phyloP scores from a whole-genome alignment of 1,139 yeast genomes.

The Nakaseomyces delphensis region DNA sequence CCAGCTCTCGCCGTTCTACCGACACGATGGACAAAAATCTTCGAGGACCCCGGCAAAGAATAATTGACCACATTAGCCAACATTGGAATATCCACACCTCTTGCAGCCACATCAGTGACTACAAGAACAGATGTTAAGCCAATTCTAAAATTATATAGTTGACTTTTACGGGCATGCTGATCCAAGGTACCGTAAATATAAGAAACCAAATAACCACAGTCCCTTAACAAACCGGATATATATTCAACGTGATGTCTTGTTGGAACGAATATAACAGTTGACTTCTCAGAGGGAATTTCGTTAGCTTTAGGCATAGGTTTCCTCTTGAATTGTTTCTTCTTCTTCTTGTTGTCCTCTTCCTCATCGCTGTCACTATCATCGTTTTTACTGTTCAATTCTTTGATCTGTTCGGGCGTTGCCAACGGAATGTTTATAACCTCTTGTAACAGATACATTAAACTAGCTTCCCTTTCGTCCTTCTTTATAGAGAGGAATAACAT shows the following conservation, averaged over 20 bases:
- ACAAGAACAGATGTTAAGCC: conserved; percentile 80
- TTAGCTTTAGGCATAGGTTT: conserved; percentile 68
- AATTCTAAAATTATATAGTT: conserved; percentile 71
- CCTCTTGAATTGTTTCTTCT: conserved; percentile 38
- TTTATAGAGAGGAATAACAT: conserved; percentile 81
- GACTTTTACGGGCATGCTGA: conserved; percentile 89
- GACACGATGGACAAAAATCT: conserved; percentile 91
- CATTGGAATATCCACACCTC: conserved; percentile 98
- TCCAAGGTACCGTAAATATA: conserved; percentile 91
- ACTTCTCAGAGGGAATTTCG: conserved; percentile 70
- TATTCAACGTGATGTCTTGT: conserved; percentile 98
- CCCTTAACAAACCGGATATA: conserved; percentile 56
- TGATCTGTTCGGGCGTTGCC: conserved; percentile 58
- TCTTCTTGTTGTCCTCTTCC: conserved; percentile 30
- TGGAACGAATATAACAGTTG: conserved; percentile 92
- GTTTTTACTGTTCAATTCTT: conserved; percentile 44
- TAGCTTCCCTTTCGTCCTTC: conserved; percentile 84
- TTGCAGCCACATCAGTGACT: conserved; percentile 97
- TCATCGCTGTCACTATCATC: conserved; percentile 37
- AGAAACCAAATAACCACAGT: conserved; percentile 78
- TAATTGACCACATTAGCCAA: conserved; percentile 89
- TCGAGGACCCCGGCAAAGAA: conserved; percentile 84
- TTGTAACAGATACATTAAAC: conserved; percentile 62
- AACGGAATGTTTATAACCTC: conserved; percentile 79
- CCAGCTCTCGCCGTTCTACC: conserved; percentile 99